These are phyloP conservation scores for Aschersonia sp. DNA, from an alignment of 2,329 filamentous ascomycete genomes.

Conservation along the genomic window DNA sequence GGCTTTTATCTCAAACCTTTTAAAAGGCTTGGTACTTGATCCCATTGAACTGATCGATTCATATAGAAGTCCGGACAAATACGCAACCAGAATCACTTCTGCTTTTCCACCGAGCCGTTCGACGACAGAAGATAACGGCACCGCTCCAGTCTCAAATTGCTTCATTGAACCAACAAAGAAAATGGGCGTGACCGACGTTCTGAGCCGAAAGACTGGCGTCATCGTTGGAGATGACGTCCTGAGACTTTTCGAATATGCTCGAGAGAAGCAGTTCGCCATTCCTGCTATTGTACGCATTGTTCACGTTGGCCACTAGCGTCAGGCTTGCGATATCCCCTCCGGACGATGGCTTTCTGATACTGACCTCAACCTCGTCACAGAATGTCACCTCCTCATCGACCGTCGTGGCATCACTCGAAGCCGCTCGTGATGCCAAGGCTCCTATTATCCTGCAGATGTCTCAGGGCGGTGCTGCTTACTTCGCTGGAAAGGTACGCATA, in stretches of 20 bases:
- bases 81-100: not conserved
- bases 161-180: not conserved
- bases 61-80: not conserved
- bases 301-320: not conserved
- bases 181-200: conserved; percentile 25
- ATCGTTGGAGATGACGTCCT: conserved; percentile 40
- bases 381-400: conserved; percentile 88
- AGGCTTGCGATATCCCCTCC: not conserved
- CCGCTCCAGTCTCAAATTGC: conserved; percentile 5
- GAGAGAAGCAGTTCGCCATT: conserved; percentile 78
- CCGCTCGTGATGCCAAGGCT: conserved; percentile 79
- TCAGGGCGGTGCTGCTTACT: conserved; percentile 87
- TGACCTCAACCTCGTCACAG: conserved; percentile 8
- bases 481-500: conserved; percentile 60
- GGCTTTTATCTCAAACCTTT: not conserved
- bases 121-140: conserved; percentile 2
- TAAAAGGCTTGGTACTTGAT: not conserved
- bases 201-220: conserved; percentile 38
- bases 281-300: conserved; percentile 47
- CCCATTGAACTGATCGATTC: not conserved
- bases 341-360: not conserved
- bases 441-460: conserved; percentile 90
- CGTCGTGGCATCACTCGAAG: conserved; percentile 73
- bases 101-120: not conserved
- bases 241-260: conserved; percentile 75